Evolutionary conservation across 129 eudicot species (phyloP).

Genomic region (Saposhnikovia divaricata): DNA sequence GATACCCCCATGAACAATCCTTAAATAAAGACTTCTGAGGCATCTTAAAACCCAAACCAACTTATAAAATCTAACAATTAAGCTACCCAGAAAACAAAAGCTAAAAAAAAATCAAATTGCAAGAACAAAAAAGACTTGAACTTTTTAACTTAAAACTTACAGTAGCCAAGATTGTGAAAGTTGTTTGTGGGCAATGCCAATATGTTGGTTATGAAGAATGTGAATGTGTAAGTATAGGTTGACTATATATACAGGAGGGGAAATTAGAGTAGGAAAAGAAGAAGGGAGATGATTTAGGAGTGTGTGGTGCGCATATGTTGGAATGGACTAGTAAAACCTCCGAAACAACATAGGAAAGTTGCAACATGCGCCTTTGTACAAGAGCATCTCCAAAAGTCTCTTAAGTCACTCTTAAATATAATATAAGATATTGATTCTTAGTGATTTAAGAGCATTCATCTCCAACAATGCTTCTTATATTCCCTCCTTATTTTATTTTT

Average conservation of each 20-base stretch:
- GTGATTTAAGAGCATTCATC: too few relatives aligned
- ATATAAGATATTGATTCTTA: too few relatives aligned
- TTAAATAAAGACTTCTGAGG: slow-evolving; percentile 29
- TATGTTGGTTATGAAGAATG: not conserved
- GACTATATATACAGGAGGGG: not conserved
- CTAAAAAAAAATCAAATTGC: not conserved
- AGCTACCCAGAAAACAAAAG: not conserved
- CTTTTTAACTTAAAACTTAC: not conserved
- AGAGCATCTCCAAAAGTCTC: too few relatives aligned
- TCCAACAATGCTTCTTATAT: too few relatives aligned
- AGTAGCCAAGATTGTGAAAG: not conserved
- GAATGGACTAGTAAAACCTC: not conserved
- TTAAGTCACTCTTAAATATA: too few relatives aligned
- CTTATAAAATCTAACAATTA: not conserved
- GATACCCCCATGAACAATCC: slow-evolving; percentile 31
- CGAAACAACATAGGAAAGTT: not conserved
- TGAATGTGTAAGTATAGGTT: not conserved
- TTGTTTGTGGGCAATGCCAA: not conserved
- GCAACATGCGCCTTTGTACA: not conserved
- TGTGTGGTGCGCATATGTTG: not conserved
- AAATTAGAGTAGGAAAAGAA: not conserved
- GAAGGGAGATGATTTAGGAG: too few relatives aligned
- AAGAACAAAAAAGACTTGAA: not conserved
- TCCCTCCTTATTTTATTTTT: too few relatives aligned
- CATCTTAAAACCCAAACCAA: slow-evolving; percentile 16